These are phyloP conservation scores for Penicillium brasilianum DNA, from an alignment of 2,329 filamentous ascomycete species.

Conservation along the genomic window DNA sequence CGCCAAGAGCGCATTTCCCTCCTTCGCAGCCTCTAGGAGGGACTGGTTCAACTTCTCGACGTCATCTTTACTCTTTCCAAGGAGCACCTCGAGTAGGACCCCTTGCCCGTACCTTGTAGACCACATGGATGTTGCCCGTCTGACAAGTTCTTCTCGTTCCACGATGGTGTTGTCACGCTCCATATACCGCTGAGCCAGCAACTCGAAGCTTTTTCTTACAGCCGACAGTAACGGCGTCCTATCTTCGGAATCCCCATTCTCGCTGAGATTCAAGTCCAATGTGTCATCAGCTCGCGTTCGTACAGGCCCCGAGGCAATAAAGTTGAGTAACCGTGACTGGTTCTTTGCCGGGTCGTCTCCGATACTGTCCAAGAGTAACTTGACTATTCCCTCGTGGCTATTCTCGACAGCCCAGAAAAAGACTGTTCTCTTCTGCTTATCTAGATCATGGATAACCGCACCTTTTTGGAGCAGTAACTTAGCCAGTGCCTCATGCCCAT, in stretches of 20 bases:
- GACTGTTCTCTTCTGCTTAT: not conserved
- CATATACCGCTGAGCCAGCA: not conserved
- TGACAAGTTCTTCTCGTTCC: not conserved
- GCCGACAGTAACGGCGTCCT: not conserved
- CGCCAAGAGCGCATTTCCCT: not conserved
- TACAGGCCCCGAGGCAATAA: not conserved
- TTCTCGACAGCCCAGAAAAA: not conserved
- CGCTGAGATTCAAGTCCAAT: not conserved
- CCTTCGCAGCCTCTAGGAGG: not conserved
- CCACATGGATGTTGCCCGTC: not conserved
- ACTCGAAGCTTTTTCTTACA: not conserved
- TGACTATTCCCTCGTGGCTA: not conserved
- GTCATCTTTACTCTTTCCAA: not conserved
- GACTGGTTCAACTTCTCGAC: not conserved
- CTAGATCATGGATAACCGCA: not conserved
- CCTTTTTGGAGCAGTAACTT: not conserved
- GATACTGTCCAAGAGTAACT: not conserved
- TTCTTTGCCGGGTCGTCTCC: not conserved
- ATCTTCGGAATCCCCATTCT: not conserved
- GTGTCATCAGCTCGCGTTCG: not conserved
- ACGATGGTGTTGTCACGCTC: not conserved
- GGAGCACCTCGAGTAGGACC: not conserved
- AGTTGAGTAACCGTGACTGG: not conserved
- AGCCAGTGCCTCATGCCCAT: not conserved
- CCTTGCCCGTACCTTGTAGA: not conserved